Percentiles rank a stretch among this genome's conserved stretches.
Evolutionary conservation across 768 basidiomycete genomes (phyloP).

Genomic region (Wakefieldia striispora): DNA sequence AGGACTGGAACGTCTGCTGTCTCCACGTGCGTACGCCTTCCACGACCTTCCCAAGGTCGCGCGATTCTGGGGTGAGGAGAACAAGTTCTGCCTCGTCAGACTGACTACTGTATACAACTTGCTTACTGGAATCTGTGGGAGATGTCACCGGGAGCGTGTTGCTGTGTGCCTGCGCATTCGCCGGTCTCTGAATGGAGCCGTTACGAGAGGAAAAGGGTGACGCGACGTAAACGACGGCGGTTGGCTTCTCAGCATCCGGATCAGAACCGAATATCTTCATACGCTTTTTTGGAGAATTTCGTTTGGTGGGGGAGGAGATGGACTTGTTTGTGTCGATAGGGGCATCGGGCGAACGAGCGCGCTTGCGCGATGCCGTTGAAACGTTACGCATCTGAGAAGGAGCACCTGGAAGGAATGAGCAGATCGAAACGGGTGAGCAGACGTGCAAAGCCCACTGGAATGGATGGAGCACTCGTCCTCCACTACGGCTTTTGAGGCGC

Average conservation of each 20-base stretch:
- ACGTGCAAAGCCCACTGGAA: conserved; percentile 17
- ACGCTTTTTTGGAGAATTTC: conserved; percentile 20
- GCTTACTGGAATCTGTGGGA: conserved; percentile 22
- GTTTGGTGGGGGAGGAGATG: conserved; percentile 9
- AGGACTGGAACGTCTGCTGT: conserved; percentile 26
- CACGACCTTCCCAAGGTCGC: conserved; percentile 31
- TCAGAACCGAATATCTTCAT: conserved; percentile 17
- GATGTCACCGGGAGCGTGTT: conserved; percentile 5
- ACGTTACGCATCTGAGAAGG: conserved; percentile 8
- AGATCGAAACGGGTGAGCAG: neutral
- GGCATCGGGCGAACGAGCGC: conserved; percentile 24
- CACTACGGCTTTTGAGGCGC: conserved; percentile 1
- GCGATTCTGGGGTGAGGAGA: conserved; percentile 24
- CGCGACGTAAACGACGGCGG: conserved; percentile 8
- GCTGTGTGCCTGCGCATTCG: conserved; percentile 1
- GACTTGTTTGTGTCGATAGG: neutral
- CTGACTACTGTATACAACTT: conserved; percentile 61
- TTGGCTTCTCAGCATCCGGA: conserved; percentile 2
- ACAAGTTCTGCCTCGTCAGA: conserved; percentile 62
- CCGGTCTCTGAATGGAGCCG: conserved; percentile 24
- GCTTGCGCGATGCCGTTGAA: conserved; percentile 23
- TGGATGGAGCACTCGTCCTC: neutral
- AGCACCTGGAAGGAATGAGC: conserved; percentile 13
- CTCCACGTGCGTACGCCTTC: conserved; percentile 46
- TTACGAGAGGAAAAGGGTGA: conserved; percentile 32